phyloP scores from a whole-genome alignment of 2,329 filamentous ascomycete genomes.

The Colletotrichum aenigma region DNA sequence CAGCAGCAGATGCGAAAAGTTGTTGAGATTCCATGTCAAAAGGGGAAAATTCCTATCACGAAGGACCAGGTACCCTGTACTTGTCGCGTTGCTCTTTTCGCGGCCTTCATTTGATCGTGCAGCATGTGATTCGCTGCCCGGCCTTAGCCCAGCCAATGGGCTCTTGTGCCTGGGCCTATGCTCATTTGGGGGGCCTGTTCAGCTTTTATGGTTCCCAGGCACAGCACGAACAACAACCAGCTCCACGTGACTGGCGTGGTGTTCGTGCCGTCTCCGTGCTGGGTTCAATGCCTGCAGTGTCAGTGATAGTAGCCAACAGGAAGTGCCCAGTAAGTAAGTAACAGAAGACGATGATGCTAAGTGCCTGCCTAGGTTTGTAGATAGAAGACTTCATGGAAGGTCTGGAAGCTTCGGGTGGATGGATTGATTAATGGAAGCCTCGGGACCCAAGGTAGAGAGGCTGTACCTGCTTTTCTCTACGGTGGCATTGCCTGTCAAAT shows the following conservation, averaged over 20 bases:
- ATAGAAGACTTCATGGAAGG: neutral
- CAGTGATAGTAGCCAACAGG: neutral
- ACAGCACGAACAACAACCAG: neutral
- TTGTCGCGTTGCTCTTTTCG: neutral
- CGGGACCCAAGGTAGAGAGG: neutral
- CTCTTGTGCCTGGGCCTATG: constrained; percentile 2
- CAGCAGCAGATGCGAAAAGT: constrained; percentile 20
- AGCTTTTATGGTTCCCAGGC: constrained; percentile 1
- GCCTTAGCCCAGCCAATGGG: constrained; percentile 1
- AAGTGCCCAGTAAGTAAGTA: neutral
- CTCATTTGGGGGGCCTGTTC: constrained; percentile 15
- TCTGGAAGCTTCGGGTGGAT: neutral
- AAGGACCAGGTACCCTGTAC: constrained; percentile 20
- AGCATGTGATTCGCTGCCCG: constrained; percentile 19
- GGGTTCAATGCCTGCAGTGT: neutral
- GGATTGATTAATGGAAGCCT: neutral
- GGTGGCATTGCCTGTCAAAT: neutral
- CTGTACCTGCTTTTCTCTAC: neutral
- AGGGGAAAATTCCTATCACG: constrained; percentile 24
- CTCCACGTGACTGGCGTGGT: neutral
- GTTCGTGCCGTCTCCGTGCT: neutral
- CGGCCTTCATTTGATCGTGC: constrained; percentile 20
- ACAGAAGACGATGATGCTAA: neutral
- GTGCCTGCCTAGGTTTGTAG: neutral
- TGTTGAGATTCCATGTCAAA: constrained; percentile 22